Base-by-base conservation (phyloP, 2,329 filamentous ascomycete species). In the Geosmithia putterillii region DNA sequence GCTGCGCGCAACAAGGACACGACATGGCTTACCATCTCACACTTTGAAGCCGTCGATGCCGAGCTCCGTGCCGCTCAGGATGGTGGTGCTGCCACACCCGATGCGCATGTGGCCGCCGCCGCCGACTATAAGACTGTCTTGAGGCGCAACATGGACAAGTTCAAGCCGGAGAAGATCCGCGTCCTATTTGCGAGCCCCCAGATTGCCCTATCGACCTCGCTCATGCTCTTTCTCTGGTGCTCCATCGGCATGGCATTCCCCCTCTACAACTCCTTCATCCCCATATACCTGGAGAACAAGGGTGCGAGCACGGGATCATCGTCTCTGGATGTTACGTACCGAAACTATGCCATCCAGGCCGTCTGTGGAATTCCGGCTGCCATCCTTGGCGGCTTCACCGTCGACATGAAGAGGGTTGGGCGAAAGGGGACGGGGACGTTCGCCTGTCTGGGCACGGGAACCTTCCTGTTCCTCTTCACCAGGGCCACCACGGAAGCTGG, bases 221-320 rank as follows among this genome's bases (percentile, higher is more conserved):
- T 76, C 35, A 71, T 78, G 45, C 70, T 76, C 14, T 38, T 68
- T 0, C 58, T 79, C 14, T 79, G 76, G 76, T 69, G 67, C 1
- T 66, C 76, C 28, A 76, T 80, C 42, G 76, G 76, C 5, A 65
- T 79, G 12, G 73, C 67, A 0, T 78, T 70, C 42, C 57, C 75
- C 0, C 59, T 79, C 1, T 79, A 78, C 57, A 77, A 77, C 50
- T 53, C 54, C 64, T 77, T 59, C 35, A 52, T 59, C 10, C 53
- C 56, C 1, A 53, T 54, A 14, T 59, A 57, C 40, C 47, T 59
- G 1, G 50, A 55, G 41, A 50, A 50, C 8, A 54, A 55, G 17
- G 52, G 52, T 20, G 52, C 51, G 1, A 21, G 25, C 12, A 41
- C 42, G 18, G 50, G 50, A 12, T 42, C 7, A 23, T 39, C 42